phyloP scores from a whole-genome alignment of 2,329 filamentous ascomycete genomes.

The Rhexocercosporidium sp. region DNA sequence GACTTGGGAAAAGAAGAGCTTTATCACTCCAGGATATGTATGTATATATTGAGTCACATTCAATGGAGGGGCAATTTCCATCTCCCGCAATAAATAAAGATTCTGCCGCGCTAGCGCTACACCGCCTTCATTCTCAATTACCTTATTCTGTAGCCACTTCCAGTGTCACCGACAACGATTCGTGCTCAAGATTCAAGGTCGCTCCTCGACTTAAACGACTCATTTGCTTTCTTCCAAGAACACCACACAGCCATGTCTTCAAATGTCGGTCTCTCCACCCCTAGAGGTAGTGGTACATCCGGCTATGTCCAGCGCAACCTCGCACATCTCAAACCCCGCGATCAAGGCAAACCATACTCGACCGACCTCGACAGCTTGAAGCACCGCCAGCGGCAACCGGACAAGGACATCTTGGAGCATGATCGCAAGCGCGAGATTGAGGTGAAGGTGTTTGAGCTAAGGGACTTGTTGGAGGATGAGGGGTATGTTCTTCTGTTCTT shows the following conservation, averaged over 20 bases:
- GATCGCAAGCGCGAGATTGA: constrained; percentile 91
- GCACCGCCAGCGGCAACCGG: constrained; percentile 82
- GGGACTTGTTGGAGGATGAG: constrained; percentile 91
- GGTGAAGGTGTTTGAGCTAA: constrained; percentile 88
- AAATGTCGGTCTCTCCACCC: constrained; percentile 95
- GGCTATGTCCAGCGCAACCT: constrained; percentile 98
- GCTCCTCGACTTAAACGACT: neutral
- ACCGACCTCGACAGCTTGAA: constrained; percentile 71
- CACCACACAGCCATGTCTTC: constrained; percentile 76
- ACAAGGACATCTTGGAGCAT: constrained; percentile 92
- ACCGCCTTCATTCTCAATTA: constrained; percentile 23
- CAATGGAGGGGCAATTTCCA: constrained; percentile 24
- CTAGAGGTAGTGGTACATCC: constrained; percentile 92
- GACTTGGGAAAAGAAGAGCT: neutral
- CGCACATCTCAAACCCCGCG: constrained; percentile 84
- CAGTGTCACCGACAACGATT: neutral
- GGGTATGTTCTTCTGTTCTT: constrained; percentile 59
- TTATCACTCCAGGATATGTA: neutral
- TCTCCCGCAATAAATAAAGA: neutral
- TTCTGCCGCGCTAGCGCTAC: constrained; percentile 27
- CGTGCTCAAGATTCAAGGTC: neutral
- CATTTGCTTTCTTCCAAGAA: neutral
- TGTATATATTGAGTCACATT: constrained; percentile 5
- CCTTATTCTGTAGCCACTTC: neutral
- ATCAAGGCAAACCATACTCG: constrained; percentile 67